Base-by-base conservation (phyloP, 352 stramenopile genomes). In the Globisporangium iwayamae region DNA sequence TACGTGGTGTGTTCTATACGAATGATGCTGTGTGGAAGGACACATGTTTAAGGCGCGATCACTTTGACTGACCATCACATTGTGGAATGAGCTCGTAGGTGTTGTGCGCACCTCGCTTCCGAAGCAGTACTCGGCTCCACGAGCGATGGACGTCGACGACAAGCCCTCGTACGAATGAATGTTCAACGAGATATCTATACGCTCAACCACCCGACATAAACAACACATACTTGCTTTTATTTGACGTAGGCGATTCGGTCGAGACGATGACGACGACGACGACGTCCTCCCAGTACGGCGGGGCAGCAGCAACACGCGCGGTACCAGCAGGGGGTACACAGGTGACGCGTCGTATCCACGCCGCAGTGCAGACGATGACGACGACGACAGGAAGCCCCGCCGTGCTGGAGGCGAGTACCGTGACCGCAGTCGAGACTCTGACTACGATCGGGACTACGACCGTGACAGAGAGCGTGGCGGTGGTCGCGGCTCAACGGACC, bases 91-190 rank as follows among this genome's bases (percentile, higher is more conserved):
- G 1, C 28, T 13, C 45, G n/a, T 41, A 94, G 85, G 84, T 30
- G 83, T 91, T 48, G 83, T 94, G 1, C 75, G 83, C 13, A 90
- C 83, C 30, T 81, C 85, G 18, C 67, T 91, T 45, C 83, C 83
- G 0, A 87, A 89, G 60, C 83, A 94, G 56, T 94, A 90, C 69
- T 93, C 83, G 7, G 78, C 85, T 3, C 85, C 85, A 7, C 81
- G 85, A 5, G 75, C 81, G 2, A 78, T 87, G 62, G 85, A 92
- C 41, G 75, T 92, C 28, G 85, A 93, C 51, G 83, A 92, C 60
- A 86, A 89, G 66, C 85, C 83, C n/a, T 92, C 85, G 85, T 93
- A 75, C 39, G 82, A 74, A n/a, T 10, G 8, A 74, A 25, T n/a
- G 7, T 10, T 43, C 50, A 11, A 25, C 34, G 25, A n/a, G 22